Conservation (phyloP, 2,329 filamentous ascomycete species). For the Stagonosporopsis rhizophila region DNA sequence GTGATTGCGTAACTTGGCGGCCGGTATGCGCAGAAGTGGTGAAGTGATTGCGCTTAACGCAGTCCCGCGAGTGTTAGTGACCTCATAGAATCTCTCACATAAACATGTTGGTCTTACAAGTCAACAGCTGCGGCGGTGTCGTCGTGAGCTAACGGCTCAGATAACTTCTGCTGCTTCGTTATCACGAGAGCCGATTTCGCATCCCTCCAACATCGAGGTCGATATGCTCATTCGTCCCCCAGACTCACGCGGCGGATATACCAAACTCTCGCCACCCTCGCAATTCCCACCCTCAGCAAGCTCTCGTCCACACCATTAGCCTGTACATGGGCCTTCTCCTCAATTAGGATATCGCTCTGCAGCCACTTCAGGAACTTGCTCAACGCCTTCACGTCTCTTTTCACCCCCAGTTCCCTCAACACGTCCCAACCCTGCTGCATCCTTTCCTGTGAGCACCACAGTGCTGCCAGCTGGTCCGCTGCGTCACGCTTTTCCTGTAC, state of each 20-base stretch:
- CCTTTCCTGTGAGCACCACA: constrained; percentile 32
- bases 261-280: constrained; percentile 36
- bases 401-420: constrained; percentile 26
- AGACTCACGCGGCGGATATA: constrained; percentile 20
- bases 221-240: background rate
- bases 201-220: too few relatives aligned
- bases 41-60: too few relatives aligned
- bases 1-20: too few relatives aligned
- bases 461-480: constrained; percentile 21
- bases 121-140: too few relatives aligned
- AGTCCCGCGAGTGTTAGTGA: too few relatives aligned
- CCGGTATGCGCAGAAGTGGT: too few relatives aligned
- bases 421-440: constrained; percentile 39
- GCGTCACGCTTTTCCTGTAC: constrained; percentile 19
- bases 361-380: constrained; percentile 35
- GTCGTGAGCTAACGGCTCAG: too few relatives aligned
- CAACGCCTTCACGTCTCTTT: constrained; percentile 23
- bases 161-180: too few relatives aligned
- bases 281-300: constrained; percentile 32
- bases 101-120: too few relatives aligned
- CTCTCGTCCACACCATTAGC: constrained; percentile 26
- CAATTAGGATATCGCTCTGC: constrained; percentile 29
- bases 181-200: too few relatives aligned
- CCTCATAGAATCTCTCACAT: too few relatives aligned
- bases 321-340: constrained; percentile 33